These are phyloP conservation scores for Astragalus glycyphyllos DNA, from an alignment of 306 rosid genomes.

Conservation along the genomic window DNA sequence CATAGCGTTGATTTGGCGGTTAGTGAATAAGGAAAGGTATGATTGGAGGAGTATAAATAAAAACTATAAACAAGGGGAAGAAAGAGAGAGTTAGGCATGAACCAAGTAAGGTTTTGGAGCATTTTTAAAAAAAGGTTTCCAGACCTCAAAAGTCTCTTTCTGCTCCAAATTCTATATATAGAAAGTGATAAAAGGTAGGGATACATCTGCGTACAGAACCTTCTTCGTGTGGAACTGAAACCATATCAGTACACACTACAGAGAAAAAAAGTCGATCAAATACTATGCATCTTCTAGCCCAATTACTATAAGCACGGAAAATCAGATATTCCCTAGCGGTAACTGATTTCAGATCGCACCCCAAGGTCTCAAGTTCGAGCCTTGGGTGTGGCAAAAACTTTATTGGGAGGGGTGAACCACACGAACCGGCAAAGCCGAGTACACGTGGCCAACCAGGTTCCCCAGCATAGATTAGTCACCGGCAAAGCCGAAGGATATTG, in stretches of 20 bases:
- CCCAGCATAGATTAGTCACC: too few relatives aligned
- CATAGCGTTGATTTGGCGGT: not conserved
- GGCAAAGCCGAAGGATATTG: too few relatives aligned
- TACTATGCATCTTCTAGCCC: constrained; percentile 14
- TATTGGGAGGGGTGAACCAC: too few relatives aligned
- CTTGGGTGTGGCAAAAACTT: too few relatives aligned
- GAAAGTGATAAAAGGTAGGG: too few relatives aligned
- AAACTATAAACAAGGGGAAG: not conserved
- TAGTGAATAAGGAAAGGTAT: not conserved
- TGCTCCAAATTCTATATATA: not conserved
- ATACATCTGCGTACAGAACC: too few relatives aligned
- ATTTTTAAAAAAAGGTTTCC: not conserved
- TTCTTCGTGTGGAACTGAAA: too few relatives aligned
- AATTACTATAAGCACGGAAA: not conserved
- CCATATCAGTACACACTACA: not conserved
- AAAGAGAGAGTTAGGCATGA: not conserved
- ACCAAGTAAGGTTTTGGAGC: not conserved
- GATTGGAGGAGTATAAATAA: not conserved
- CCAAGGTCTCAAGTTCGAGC: too few relatives aligned
- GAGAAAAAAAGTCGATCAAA: not conserved
- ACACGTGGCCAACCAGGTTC: too few relatives aligned
- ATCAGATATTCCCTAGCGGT: constrained; percentile 5
- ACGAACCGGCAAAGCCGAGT: too few relatives aligned
- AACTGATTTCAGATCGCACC: too few relatives aligned
- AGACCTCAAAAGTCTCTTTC: not conserved